Percentiles rank a stretch among this genome's conserved stretches.
phyloP scores from a whole-genome alignment of 208 protist species.

The Acanthamoeba divionensis region DNA sequence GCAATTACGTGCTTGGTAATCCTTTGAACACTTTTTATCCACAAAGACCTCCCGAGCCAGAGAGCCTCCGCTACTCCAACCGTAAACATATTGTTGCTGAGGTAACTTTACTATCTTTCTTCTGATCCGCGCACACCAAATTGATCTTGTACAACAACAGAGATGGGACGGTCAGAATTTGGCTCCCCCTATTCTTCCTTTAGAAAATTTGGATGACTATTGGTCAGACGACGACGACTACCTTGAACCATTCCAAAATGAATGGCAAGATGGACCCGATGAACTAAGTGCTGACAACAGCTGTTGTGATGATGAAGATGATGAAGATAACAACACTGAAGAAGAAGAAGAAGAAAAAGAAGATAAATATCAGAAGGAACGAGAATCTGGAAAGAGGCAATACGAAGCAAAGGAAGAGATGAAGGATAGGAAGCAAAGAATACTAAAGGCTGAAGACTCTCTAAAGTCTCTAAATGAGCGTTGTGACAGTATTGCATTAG shows the following conservation, averaged over 20 bases:
- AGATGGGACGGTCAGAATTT: conserved; percentile 44
- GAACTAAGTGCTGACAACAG: background rate
- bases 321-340: background rate
- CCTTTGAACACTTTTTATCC: conserved; percentile 47
- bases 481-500: no score
- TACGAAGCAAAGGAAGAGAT: background rate
- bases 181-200: background rate
- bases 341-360: background rate
- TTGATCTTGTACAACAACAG: background rate
- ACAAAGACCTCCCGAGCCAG: background rate
- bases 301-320: background rate
- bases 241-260: no score
- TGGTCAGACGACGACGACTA: conserved; percentile 48
- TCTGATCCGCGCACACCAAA: background rate
- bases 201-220: background rate
- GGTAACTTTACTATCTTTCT: conserved; percentile 2
- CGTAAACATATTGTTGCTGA: conserved; percentile 1
- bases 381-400: background rate
- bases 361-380: no score
- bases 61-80: background rate
- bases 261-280: no score
- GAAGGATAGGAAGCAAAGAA: background rate
- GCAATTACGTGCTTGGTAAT: background rate
- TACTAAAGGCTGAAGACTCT: background rate
- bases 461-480: no score